Evolutionary conservation across 2,329 filamentous ascomycete genomes (phyloP), one percentile per base, ranked within the genome.

Genomic region (Claviceps digitariae): DNA sequence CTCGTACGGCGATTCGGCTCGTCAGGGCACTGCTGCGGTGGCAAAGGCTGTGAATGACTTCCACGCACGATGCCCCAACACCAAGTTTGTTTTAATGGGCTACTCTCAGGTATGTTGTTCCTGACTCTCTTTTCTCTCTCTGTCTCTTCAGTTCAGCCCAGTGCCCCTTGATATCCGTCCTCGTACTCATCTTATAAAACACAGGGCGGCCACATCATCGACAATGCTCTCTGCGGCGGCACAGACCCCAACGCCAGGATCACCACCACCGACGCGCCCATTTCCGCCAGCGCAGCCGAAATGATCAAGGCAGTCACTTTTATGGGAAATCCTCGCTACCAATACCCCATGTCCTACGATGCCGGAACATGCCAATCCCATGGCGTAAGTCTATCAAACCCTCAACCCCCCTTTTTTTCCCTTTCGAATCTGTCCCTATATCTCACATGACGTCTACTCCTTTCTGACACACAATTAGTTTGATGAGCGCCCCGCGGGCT

Each of bases 281-380:
- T 78, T 4, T 69, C 68, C 2, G 67, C 72, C 0, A 70, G 67
- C 6, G 76, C 79, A 3, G 65, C 81, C 8, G 67, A 66, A 3
- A 74, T 75, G 61, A 75, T 85, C 59, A 82, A 82, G 65, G 82
- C 78, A 0, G 79, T 75, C 15, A 82, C 85, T 58, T 78, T 83
- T 63, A 78, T 84, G 74, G 82, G 82, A 7, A 75, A 82, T 60
- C 83, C 83, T 3, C 72, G 80, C 54, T 77, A 78, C 59, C 68
- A 73, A 8, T 64, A 67, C 6, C 80, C 79, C 0, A 65, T 81
- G 34, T 62, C 78, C 0, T 84, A 82, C 61, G 74, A 79, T 52
- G 77, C 82, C 41, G 81, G 52, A 41, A 31, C 48, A 2, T 54
- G 52, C 29, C 21, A 1, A 17, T 21, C 4, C 2, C 1, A 17